Base-by-base conservation (phyloP, 139 green algal genomes). In the Chlorokybus atmophyticus region DNA sequence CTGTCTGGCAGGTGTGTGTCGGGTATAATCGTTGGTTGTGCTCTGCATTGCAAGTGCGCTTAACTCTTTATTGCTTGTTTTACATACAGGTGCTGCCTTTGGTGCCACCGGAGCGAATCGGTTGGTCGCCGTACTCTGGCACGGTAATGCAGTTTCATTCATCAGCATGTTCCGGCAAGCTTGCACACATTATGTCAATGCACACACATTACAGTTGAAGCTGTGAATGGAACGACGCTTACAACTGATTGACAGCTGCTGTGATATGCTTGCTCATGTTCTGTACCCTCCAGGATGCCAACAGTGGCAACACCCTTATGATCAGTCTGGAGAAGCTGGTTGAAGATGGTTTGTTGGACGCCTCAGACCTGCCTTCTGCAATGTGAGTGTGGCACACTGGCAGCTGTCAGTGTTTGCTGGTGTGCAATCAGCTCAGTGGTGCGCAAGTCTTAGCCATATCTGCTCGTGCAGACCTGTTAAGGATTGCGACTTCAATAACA, bases 91-190 rank as follows among this genome's bases (percentile, higher is more conserved):
- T 98, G 53, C 78, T 98, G 51, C 90, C 90, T 0, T 68, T 98
- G 25, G 90, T 94, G 27, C 90, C 90, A 0, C 90, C 90, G 4
- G 90, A 94, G 60, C 14, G 59, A 14, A 44, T 44, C 10, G 35
- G 14, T 14, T 95, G 83, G 81, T 93, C 82, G 1, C 90, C 90
- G 5, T 98, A 98, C 77, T 80, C 76, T 3, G 86, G 86, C 40
- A 74, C 83, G 38, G 52, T 58, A 44, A 7, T 52, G 5, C 6
- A 26, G 21, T 6, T 52, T 52, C 44, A 8, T 52, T 17, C 19
- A 3, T 47, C 21, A 48, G 23, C 24, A 41, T 49, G 25, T 41
- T 17, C 8, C 21, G 25, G 14, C 52, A 47, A 6, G 8, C 26
- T 8, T 6, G 21, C 19, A 28, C 50, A 40, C 4, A n/a, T 42